Evolutionary conservation across 768 basidiomycete species (phyloP), one percentile per base, ranked within the genome.

Genomic region (Pulveroboletus sp.): DNA sequence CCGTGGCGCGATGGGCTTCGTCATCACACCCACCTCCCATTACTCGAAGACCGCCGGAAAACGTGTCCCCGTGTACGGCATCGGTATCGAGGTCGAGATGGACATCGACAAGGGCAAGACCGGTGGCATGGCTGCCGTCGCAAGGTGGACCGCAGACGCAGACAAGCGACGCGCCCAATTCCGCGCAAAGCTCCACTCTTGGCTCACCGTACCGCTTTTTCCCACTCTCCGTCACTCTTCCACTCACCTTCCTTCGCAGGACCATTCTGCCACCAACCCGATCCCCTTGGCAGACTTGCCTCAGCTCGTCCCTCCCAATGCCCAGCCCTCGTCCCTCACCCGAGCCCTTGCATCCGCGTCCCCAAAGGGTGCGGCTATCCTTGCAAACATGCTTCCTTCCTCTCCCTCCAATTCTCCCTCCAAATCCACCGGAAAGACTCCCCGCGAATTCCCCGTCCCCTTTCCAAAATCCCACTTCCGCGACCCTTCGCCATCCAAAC

Each of bases 1-100:
- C 6, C 80, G 90, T 23, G 86, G 89, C 11, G 78, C 81, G 2
- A 88, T 89, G 85, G 89, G 90, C 16, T 73, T 92, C 56, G 71
- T 90, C 30, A 58, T 93, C 51, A 87, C 76, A 50, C 78, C 85
- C 30, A 77, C 86, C 7, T 88, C 80, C 4, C 85, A 92, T 59
- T 81, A 82, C 63, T 80, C 77, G n/a, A 88, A 85, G 59, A 57
- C 68, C 1, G 77, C 76, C 13, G 78, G 80, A 13, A 82, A 82
- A 59, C 80, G 90, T 36, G 71, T 89, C 17, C 83, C 87, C 29
- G 89, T 80, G 1, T 93, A 91, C 64, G 90, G 89, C 9, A 78
- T 92, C 54, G 90, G 90, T 1, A 88, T 93, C 43, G 87, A 92
- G 68, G 88, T 91, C 22, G 87, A 91, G 57, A 85, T 89, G 73